A percentile compares a stretch with the other conserved stretches of the same genome.
Conservation (phyloP, 2,329 filamentous ascomycete species). For the Pseudopyricularia cyperi region DNA sequence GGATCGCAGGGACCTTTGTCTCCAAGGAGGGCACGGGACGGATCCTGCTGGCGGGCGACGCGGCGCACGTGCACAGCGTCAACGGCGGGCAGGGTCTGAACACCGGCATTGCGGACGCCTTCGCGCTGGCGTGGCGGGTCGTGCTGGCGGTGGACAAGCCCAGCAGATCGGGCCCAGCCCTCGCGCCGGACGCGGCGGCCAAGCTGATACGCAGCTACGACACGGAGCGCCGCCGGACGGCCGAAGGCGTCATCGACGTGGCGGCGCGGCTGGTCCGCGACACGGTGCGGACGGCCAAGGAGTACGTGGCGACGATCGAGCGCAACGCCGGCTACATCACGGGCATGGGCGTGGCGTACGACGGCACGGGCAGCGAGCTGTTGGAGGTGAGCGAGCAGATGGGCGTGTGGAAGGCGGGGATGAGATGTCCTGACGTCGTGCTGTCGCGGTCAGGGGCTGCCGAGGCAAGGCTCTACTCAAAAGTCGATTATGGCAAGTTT, state of each 20-base stretch:
- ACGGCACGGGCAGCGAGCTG: background rate
- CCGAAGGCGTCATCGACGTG: background rate
- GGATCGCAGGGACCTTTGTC: background rate
- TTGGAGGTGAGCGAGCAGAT: background rate
- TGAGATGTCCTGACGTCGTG: background rate
- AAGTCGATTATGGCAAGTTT: background rate
- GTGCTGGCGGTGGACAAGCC: constrained; percentile 9
- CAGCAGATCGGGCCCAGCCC: background rate
- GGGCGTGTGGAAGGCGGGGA: background rate
- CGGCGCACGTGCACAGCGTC: constrained; percentile 41
- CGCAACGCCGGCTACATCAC: background rate
- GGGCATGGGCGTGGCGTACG: background rate
- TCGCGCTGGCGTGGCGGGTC: constrained; percentile 43
- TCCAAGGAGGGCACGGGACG: constrained; percentile 19
- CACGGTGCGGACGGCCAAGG: background rate
- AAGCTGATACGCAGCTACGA: background rate
- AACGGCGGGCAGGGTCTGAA: constrained; percentile 47
- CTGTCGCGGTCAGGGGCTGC: background rate
- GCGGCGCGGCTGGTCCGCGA: background rate
- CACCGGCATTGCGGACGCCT: constrained; percentile 37
- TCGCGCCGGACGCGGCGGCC: background rate
- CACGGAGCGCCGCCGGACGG: background rate
- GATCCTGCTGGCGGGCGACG: constrained; percentile 42
- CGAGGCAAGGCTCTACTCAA: background rate
- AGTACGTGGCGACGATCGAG: background rate